phyloP scores from a whole-genome alignment of 2,329 filamentous ascomycete genomes.

The Aplosporella prunicola region DNA sequence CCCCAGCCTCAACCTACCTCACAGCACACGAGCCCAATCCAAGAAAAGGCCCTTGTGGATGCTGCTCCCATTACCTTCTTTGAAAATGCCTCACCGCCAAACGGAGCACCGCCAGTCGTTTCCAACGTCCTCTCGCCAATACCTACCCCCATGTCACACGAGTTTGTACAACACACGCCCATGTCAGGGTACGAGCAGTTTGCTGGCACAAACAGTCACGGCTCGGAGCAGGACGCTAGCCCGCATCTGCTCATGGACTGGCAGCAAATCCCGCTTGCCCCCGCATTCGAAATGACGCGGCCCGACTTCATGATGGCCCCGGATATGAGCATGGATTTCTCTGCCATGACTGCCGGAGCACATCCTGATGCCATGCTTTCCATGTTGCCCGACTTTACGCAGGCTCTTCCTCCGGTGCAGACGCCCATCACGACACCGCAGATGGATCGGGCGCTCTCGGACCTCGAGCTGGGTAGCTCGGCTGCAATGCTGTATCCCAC shows the following conservation, averaged over 20 bases:
- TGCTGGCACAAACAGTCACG: constrained; percentile 28
- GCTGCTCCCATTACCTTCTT: constrained; percentile 28
- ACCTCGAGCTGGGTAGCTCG: constrained; percentile 36
- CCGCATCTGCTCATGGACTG: constrained; percentile 42
- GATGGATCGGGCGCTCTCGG: constrained; percentile 38
- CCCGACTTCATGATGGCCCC: constrained; percentile 37
- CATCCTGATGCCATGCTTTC: constrained; percentile 33
- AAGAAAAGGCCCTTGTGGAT: constrained; percentile 11
- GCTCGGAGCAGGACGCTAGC: constrained; percentile 33
- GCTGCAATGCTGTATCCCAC: constrained; percentile 32
- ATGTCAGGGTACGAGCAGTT: constrained; percentile 41
- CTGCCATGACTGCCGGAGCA: constrained; percentile 23
- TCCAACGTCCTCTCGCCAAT: constrained; percentile 28
- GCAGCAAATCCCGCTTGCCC: constrained; percentile 36
- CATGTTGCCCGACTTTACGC: constrained; percentile 37
- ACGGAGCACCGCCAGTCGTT: constrained; percentile 20
- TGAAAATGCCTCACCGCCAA: constrained; percentile 29
- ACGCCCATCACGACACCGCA: constrained; percentile 39
- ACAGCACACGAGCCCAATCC: constrained; percentile 5
- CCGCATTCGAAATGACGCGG: constrained; percentile 36
- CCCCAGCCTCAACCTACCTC: constrained; percentile 6
- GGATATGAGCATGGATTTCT: constrained; percentile 37
- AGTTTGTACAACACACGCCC: constrained; percentile 35
- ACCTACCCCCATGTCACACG: constrained; percentile 26
- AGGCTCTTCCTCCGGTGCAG: constrained; percentile 31